Evolutionary conservation across 192 early-diverging fungal genomes (phyloP).

Genomic region (Mortierella alpina): DNA sequence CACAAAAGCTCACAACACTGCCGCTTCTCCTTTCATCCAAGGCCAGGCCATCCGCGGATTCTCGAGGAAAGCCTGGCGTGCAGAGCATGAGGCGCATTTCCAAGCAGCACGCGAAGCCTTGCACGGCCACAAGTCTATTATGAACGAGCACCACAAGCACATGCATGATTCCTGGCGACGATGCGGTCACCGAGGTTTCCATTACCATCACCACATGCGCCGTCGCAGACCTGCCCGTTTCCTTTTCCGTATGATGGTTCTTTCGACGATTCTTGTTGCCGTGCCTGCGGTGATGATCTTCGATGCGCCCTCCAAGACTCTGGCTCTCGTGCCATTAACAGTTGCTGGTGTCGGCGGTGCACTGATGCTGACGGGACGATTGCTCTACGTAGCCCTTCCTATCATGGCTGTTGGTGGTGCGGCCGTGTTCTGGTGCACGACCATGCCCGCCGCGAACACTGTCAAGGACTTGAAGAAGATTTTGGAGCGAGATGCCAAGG

Average conservation of each 20-base stretch:
- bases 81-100: neutral
- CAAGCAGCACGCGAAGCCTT: slow-evolving; percentile 18
- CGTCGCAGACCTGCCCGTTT: slow-evolving; percentile 14
- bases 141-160: slow-evolving; percentile 5
- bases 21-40: slow-evolving; percentile 16
- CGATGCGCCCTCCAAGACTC: slow-evolving; percentile 9
- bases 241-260: slow-evolving; percentile 27
- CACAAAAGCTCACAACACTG: neutral
- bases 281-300: slow-evolving; percentile 26
- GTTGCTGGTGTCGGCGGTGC: slow-evolving; percentile 19
- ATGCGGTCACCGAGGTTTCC: slow-evolving; percentile 15
- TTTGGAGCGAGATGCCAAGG: slow-evolving; percentile 17
- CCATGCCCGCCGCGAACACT: slow-evolving; percentile 19
- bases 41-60: slow-evolving; percentile 25
- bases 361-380: slow-evolving; percentile 20
- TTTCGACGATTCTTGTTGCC: slow-evolving; percentile 28
- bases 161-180: slow-evolving; percentile 11
- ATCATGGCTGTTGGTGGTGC: slow-evolving; percentile 22
- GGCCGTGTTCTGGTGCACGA: slow-evolving; percentile 2
- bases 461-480: slow-evolving; percentile 34
- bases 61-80: slow-evolving; percentile 25
- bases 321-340: slow-evolving; percentile 18
- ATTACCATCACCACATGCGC: slow-evolving; percentile 17
- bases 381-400: slow-evolving; percentile 21
- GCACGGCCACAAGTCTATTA: neutral